Evolutionary conservation across 805 yeast species (phyloP).

Genomic region (Torulaspora franciscae): DNA sequence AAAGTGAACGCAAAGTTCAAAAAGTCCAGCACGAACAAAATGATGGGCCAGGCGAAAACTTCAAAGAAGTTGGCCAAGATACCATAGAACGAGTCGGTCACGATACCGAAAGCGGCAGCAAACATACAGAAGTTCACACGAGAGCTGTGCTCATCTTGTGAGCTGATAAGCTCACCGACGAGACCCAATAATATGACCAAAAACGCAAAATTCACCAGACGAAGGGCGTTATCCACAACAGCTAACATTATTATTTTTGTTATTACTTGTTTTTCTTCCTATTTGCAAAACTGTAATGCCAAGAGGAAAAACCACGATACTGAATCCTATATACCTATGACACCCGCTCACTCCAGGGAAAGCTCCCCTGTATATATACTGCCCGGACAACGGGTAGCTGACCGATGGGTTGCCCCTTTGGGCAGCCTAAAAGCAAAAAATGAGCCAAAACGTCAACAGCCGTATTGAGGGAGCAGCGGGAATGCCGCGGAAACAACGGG

Average conservation of each 20-base stretch:
- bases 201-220: constrained; percentile 70
- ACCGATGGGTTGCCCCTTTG: constrained; percentile 7
- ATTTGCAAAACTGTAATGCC: neutral
- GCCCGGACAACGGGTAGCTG: neutral
- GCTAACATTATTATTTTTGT: constrained; percentile 45
- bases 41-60: constrained; percentile 76
- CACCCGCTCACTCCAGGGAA: neutral
- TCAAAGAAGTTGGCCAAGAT: constrained; percentile 68
- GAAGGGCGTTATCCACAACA: constrained; percentile 67
- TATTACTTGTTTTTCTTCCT: constrained; percentile 9
- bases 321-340: no score
- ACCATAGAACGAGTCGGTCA: constrained; percentile 78
- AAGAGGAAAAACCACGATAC: neutral
- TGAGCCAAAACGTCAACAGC: neutral
- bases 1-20: constrained; percentile 87
- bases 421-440: constrained; percentile 4
- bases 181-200: constrained; percentile 78
- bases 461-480: neutral
- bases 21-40: constrained; percentile 73
- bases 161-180: constrained; percentile 80
- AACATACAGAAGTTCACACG: constrained; percentile 88
- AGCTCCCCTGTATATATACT: constrained; percentile 3
- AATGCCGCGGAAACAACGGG: constrained; percentile 1
- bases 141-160: constrained; percentile 51
- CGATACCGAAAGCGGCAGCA: constrained; percentile 79